Evolutionary conservation across 129 eudicot species (phyloP).

Genomic region (Flaveria bidentis): DNA sequence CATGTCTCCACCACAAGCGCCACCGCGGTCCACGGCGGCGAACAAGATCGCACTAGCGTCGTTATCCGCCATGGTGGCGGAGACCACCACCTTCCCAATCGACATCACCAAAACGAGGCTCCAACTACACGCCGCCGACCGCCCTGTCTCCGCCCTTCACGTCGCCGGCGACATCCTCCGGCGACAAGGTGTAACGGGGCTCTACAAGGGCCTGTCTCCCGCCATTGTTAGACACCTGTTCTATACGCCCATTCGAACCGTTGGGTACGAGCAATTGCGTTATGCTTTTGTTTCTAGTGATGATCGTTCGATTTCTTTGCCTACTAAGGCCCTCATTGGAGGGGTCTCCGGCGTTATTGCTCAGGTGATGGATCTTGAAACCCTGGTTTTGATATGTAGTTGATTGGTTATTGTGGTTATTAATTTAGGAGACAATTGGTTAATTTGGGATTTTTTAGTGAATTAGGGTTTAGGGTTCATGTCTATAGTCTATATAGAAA

Average conservation of each 20-base stretch:
- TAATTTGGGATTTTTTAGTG: not conserved
- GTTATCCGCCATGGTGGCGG: constrained; percentile 81
- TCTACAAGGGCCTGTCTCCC: constrained; percentile 75
- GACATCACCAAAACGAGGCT: constrained; percentile 89
- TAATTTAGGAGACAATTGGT: not conserved
- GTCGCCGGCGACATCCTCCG: constrained; percentile 47
- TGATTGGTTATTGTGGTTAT: not conserved
- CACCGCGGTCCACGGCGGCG: constrained; percentile 16
- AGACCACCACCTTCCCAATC: constrained; percentile 81
- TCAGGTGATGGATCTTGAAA: constrained; percentile 54
- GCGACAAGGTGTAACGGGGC: constrained; percentile 59
- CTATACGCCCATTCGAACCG: constrained; percentile 84
- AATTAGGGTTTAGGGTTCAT: not conserved
- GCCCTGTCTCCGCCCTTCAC: constrained; percentile 43
- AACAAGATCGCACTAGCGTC: constrained; percentile 58
- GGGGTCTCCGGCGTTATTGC: constrained; percentile 90
- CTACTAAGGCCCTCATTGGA: constrained; percentile 62
- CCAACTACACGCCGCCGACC: constrained; percentile 58
- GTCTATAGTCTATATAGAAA: no score
- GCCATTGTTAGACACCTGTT: constrained; percentile 75
- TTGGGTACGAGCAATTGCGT: constrained; percentile 78
- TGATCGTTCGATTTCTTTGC: constrained; percentile 38
- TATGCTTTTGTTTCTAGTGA: constrained; percentile 36
- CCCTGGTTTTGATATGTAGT: not conserved
- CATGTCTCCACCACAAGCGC: constrained; percentile 25